These are phyloP conservation scores for Mariannaea elegans DNA, from an alignment of 2,329 filamentous ascomycete genomes.

Conservation along the genomic window DNA sequence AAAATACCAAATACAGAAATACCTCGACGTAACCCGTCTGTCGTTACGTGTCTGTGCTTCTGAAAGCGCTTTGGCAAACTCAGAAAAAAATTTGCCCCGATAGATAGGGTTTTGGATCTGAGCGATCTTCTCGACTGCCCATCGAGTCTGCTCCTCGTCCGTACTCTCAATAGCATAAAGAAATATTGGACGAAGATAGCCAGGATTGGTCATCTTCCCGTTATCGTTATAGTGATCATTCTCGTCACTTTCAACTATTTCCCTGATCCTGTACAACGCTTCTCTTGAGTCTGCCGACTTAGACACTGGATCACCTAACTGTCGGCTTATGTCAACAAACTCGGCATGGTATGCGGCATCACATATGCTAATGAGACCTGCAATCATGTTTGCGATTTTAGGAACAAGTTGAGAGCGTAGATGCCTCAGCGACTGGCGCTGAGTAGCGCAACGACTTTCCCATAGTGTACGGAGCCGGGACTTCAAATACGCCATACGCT, in stretches of 20 bases:
- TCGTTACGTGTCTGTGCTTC: conserved; percentile 30
- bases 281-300: conserved; percentile 25
- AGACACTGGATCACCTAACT: conserved; percentile 31
- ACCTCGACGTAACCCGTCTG: conserved; percentile 35
- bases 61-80: conserved; percentile 27
- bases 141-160: conserved; percentile 29
- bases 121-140: conserved; percentile 20
- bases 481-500: conserved; percentile 21
- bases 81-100: conserved; percentile 28
- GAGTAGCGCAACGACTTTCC: conserved; percentile 22
- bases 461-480: conserved; percentile 23
- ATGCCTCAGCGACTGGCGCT: conserved; percentile 19
- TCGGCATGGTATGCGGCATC: conserved; percentile 33
- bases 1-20: conserved; percentile 35
- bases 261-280: conserved; percentile 22
- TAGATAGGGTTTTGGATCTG: conserved; percentile 18
- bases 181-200: conserved; percentile 35
- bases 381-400: conserved; percentile 24
- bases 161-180: conserved; percentile 34
- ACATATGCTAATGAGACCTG: conserved; percentile 30
- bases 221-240: conserved; percentile 1
- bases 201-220: conserved; percentile 21
- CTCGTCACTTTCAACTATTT: conserved; percentile 31
- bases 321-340: conserved; percentile 33
- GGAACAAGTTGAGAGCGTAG: conserved; percentile 27